Evolutionary conservation across 1,139 yeast genomes (phyloP), one percentile per base, ranked within the genome.

Genomic region (Diutina mesorugosa): DNA sequence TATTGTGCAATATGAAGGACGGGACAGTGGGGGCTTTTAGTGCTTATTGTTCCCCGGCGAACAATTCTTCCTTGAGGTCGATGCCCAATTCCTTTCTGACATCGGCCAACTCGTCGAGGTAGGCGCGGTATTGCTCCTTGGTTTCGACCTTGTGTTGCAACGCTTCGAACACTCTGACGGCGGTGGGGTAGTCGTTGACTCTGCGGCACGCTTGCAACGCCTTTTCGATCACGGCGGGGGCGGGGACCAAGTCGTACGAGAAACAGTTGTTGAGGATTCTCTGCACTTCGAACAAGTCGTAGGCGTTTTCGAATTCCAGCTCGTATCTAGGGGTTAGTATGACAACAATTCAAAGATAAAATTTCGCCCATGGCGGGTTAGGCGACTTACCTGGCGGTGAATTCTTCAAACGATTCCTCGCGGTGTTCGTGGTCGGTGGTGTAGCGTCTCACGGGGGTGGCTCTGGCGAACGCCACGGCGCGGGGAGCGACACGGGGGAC

Each of bases 191-290:
- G 78, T 93, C 99, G 74, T 95, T 90, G 64, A 93, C 98, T 78
- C 99, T 89, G 84, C 99, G 90, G 68, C 98, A 93, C 57, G 99
- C 99, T 77, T 88, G 86, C 71, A 93, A 83, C 56, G 99, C 99
- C 78, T 88, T 88, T 76, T 90, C 97, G 69, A 93, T 81, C 61
- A 93, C 98, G 60, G 87, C 84, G 63, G 99, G 99, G 47, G 99
- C 95, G 64, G 99, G 99, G 58, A 93, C 99, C 74, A 95, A 84
- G 77, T 93, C 99, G 79, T 93, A 93, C 26, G 98, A 88, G 79
- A 93, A 93, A 74, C 95, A 90, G 80, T 93, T 95, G 84, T 95
- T 93, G 71, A 95, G 83, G 62, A 76, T 68, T 73, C 80, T 78
- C 77, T 90, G 97, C 60, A 93, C 98, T 79, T 93, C 99, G 67